Conservation (phyloP, 108 stramenopile genomes). For the Skeletonema tropicum region DNA sequence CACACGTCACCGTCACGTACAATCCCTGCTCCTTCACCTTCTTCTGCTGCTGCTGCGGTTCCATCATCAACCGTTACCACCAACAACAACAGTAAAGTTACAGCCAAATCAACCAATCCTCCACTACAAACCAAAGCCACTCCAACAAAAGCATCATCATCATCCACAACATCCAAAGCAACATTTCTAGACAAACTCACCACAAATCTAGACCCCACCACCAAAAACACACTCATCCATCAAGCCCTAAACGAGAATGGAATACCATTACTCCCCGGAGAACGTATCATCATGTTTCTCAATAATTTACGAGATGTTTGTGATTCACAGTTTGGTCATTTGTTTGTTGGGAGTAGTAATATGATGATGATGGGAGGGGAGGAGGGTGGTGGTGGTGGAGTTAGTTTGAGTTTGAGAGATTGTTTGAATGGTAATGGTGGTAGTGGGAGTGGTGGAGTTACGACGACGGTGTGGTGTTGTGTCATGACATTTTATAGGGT, state of each 20-base stretch:
- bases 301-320: slow-evolving; percentile 69
- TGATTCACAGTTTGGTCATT: slow-evolving; percentile 49
- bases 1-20: slow-evolving; percentile 1
- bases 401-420: slow-evolving; percentile 3
- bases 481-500: slow-evolving; percentile 85
- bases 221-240: slow-evolving; percentile 27
- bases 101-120: not conserved
- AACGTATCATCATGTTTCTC: slow-evolving; percentile 83
- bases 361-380: not conserved
- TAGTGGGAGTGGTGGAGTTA: not conserved
- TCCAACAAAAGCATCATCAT: slow-evolving; percentile 30
- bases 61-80: too few relatives aligned
- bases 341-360: slow-evolving; percentile 24
- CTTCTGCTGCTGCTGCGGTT: not conserved
- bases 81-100: too few relatives aligned
- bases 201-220: slow-evolving; percentile 21
- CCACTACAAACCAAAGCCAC: slow-evolving; percentile 18
- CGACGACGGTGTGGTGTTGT: slow-evolving; percentile 76
- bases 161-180: not conserved
- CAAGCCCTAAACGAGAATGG: slow-evolving; percentile 14
- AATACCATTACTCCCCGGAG: slow-evolving; percentile 59
- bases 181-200: slow-evolving; percentile 42
- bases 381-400: too few relatives aligned
- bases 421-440: slow-evolving; percentile 8
- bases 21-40: slow-evolving; percentile 6